Conservation (phyloP, 768 basidiomycete species). For the Sporobolomyces roseus region DNA sequence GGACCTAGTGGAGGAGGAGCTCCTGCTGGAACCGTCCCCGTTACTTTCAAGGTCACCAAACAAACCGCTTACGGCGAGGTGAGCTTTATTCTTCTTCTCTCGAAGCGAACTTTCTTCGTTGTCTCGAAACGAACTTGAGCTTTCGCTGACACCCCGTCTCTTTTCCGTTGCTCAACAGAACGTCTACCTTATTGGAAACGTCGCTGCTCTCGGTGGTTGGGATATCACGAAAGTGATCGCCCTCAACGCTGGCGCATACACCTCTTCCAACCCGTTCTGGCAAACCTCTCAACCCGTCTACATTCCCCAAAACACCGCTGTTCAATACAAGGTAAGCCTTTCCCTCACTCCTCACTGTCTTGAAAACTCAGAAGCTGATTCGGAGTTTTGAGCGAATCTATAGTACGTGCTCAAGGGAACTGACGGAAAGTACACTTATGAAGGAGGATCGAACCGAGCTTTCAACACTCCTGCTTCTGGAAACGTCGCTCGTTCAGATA, state of each 20-base stretch:
- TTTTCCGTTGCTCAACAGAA: not conserved
- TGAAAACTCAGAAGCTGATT: not conserved
- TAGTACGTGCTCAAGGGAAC: slow-evolving; percentile 11
- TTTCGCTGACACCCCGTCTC: too few relatives aligned
- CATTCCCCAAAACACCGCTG: not conserved
- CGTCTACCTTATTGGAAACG: slow-evolving; percentile 5
- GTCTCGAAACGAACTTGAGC: too few relatives aligned
- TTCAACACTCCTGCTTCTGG: slow-evolving; percentile 12
- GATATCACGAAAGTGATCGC: not conserved
- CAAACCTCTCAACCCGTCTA: slow-evolving; percentile 4
- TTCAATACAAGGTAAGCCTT: slow-evolving; percentile 21
- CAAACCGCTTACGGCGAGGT: slow-evolving; percentile 7
- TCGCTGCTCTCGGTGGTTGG: slow-evolving; percentile 15
- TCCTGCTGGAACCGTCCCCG: too few relatives aligned
- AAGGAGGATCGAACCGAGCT: slow-evolving; percentile 3
- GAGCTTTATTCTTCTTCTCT: not conserved
- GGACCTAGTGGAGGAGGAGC: too few relatives aligned
- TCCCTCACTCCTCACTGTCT: too few relatives aligned
- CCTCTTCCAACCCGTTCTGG: slow-evolving; percentile 14
- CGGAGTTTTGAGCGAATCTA: not conserved
- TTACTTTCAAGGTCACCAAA: slow-evolving; percentile 14
- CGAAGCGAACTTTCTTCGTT: not conserved
- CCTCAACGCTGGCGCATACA: slow-evolving; percentile 2
- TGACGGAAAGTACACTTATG: not conserved
- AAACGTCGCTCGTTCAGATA: not conserved